Base-by-base conservation (phyloP, 2,329 filamentous ascomycete genomes). In the Xylariaceae sp. region DNA sequence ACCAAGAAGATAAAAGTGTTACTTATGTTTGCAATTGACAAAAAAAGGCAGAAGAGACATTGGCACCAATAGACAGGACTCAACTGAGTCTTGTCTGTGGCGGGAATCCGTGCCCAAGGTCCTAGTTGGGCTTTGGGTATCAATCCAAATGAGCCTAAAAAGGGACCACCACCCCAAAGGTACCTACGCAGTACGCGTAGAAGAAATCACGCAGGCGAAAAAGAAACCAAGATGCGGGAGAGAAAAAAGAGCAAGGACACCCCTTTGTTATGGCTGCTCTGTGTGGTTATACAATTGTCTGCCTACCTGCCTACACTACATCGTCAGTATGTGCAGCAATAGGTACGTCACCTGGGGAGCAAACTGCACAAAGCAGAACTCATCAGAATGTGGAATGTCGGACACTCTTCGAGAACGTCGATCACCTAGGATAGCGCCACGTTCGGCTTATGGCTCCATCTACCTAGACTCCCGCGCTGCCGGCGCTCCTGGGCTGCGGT, bases 71-170 rank as follows among this genome's bases (percentile, higher is more conserved):
- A 8, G 47, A 41, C 36, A 29, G 26, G 39, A 44, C 21, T 34
- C 36, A 44, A 21, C 29, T 29, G 34, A 44, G 37, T 45, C 39
- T 43, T 32, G 44, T 51, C 43, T 53, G 43, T 53, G 57, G 52
- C 49, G 48, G 41, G 40, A 46, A 49, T 53, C 52, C 47, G 52
- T 54, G 54, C 60, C 64, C 63, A 63, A 67, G 12, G 63, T 57
- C 63, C 61, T 56, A 64, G 59, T 65, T 51, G 58, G 60, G 56
- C 55, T 55, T 67, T 67, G 64, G 66, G 66, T 67, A 67, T 55
- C 66, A 68, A 68, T 62, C 59, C 60, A 45, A 55, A 52, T 42
- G 53, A 43, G 9, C 54, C 42, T 53, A 48, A 51, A 58, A 42
- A 15, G 10, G 32, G 32, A 39, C 5, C 15, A 19, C 36, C 36